These are phyloP conservation scores for Fusarium miscanthi DNA, from an alignment of 2,329 filamentous ascomycete genomes.

Conservation along the genomic window DNA sequence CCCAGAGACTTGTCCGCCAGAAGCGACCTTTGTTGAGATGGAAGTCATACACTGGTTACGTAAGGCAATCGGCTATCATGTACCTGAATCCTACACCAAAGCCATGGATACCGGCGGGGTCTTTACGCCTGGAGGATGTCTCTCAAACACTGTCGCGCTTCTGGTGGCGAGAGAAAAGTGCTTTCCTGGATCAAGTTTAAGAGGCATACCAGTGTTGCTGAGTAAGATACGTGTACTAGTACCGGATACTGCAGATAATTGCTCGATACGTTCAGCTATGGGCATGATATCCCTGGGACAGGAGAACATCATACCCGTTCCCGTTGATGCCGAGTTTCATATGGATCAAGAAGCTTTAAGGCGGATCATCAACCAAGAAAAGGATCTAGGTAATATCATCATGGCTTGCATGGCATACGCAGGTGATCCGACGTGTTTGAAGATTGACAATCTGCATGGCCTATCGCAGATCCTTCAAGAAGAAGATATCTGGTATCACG, in stretches of 20 bases:
- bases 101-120: background rate
- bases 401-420: background rate
- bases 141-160: background rate
- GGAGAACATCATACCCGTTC: background rate
- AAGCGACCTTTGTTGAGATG: background rate
- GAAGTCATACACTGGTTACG: background rate
- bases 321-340: background rate
- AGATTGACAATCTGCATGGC: background rate
- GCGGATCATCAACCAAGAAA: background rate
- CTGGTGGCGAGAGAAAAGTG: background rate
- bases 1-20: background rate
- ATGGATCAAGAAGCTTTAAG: background rate
- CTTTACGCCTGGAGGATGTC: background rate
- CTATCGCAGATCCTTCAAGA: background rate
- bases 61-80: background rate
- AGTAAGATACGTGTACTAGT: background rate
- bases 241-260: background rate
- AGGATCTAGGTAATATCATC: accelerated
- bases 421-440: background rate
- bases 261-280: background rate
- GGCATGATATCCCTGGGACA: background rate
- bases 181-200: background rate
- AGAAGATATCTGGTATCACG: background rate
- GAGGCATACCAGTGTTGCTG: background rate
- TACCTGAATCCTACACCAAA: background rate